Percentiles rank a stretch among this genome's conserved stretches.
phyloP scores from a whole-genome alignment of 495 filamentous ascomycete species.

The Rhypophila decipiens region DNA sequence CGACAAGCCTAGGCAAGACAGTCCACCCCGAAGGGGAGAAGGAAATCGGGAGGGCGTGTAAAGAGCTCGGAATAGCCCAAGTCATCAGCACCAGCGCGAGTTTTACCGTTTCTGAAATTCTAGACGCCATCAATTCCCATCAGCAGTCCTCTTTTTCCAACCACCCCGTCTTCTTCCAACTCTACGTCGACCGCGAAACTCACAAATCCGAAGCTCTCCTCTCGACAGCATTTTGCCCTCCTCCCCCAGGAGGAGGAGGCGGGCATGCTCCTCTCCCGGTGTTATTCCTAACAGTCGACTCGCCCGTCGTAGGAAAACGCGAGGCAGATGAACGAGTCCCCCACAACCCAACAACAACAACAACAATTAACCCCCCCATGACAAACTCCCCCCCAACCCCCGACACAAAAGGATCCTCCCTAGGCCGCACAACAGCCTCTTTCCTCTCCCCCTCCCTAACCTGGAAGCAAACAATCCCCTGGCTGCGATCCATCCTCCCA shows the following conservation, averaged over 20 bases:
- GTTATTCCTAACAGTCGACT: conserved; percentile 63
- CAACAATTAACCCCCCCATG: conserved; percentile 52
- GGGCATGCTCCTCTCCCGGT: conserved; percentile 55
- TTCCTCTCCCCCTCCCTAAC: conserved; percentile 68
- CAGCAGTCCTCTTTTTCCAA: conserved; percentile 9
- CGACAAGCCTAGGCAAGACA: conserved; percentile 69
- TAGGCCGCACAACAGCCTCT: conserved; percentile 64
- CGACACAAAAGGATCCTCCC: conserved; percentile 62
- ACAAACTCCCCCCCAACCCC: conserved; percentile 50
- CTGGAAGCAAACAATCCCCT: conserved; percentile 66
- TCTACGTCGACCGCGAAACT: conserved; percentile 75
- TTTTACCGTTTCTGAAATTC: conserved; percentile 57
- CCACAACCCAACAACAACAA: conserved; percentile 49
- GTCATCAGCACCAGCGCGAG: conserved; percentile 68
- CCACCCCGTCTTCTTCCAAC: conserved; percentile 62
- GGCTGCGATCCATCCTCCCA: conserved; percentile 31
- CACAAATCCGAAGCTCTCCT: conserved; percentile 61
- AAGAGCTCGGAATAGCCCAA: conserved; percentile 37
- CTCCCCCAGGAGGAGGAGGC: no score
- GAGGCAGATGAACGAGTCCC: conserved; percentile 50
- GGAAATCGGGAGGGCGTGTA: conserved; percentile 60
- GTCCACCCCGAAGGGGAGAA: conserved; percentile 67
- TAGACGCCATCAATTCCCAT: conserved; percentile 33
- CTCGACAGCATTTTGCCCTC: conserved; percentile 45
- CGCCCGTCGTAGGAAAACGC: conserved; percentile 58